Percentiles rank a stretch among this genome's conserved stretches.
phyloP scores from a whole-genome alignment of 2,329 filamentous ascomycete species.

The Apiospora hydei region DNA sequence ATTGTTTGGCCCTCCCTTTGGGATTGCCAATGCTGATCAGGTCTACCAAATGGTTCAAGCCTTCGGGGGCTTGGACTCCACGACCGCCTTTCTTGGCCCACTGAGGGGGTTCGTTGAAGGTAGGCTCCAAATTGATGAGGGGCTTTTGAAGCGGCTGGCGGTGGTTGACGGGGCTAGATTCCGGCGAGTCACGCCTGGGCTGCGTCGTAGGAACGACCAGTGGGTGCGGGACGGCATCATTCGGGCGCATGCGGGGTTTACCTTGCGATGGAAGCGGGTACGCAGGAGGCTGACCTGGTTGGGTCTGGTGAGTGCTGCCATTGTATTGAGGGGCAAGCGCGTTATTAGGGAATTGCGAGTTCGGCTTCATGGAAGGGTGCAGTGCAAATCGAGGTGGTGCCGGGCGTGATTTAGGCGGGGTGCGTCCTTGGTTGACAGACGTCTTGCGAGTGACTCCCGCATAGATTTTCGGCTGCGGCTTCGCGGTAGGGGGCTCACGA shows the following conservation, averaged over 20 bases:
- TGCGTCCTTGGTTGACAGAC: slow-evolving; percentile 5
- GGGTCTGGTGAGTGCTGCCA: not conserved
- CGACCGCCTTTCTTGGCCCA: slow-evolving; percentile 40
- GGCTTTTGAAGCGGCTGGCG: slow-evolving; percentile 39
- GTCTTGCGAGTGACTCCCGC: slow-evolving; percentile 16
- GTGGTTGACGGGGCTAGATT: slow-evolving; percentile 13
- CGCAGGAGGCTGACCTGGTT: slow-evolving; percentile 19
- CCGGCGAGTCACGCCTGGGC: not conserved
- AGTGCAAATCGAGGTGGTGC: slow-evolving; percentile 23
- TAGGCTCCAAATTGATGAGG: slow-evolving; percentile 38
- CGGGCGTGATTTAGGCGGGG: slow-evolving; percentile 23
- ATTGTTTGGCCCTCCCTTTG: slow-evolving; percentile 25
- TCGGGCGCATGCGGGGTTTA: not conserved
- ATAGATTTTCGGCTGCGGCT: slow-evolving; percentile 32
- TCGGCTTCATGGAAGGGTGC: not conserved
- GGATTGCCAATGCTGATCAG: slow-evolving; percentile 37
- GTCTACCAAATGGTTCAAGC: slow-evolving; percentile 40
- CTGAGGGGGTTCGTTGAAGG: slow-evolving; percentile 40
- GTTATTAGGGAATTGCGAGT: slow-evolving; percentile 6
- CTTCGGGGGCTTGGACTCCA: slow-evolving; percentile 42
- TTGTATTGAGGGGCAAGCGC: slow-evolving; percentile 10
- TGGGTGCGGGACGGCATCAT: not conserved
- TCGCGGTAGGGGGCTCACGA: slow-evolving; percentile 28
- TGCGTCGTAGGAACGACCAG: not conserved
- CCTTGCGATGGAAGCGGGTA: not conserved